Base-by-base conservation (phyloP, 225 moss, liverwort and hornwort species). In the Takakia lepidozioides region DNA sequence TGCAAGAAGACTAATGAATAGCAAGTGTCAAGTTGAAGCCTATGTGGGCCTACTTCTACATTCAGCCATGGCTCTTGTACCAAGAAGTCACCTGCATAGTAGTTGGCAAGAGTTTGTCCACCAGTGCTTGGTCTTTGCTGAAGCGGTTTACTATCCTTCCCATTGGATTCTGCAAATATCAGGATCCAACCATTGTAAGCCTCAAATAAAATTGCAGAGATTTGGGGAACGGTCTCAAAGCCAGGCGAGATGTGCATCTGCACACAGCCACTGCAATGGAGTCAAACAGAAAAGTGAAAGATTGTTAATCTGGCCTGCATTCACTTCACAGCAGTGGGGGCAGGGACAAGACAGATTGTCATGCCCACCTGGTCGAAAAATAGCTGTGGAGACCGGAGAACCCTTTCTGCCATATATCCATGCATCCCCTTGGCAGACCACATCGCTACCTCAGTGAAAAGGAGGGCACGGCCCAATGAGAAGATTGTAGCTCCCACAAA, bases 321-420 rank as follows among this genome's bases (percentile, higher is more conserved):
- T n/a, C n/a, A n/a, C n/a, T n/a, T n/a, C n/a, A n/a, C n/a, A n/a
- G n/a, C n/a, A n/a, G n/a, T n/a, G n/a, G n/a, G n/a, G n/a, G n/a
- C n/a, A n/a, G n/a, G n/a, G n/a, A n/a, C n/a, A n/a, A n/a, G n/a
- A n/a, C n/a, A n/a, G n/a, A n/a, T n/a, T n/a, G n/a, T n/a, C n/a
- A n/a, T n/a, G n/a, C n/a, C n/a, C n/a, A 87, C 88, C 77, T 93
- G 95, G 51, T 98, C 91, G 36, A 98, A 98, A 52, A 98, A 98
- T 19, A 76, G 24, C 43, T 85, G 87, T 35, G 98, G 98, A 7
- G 87, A 87, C 26, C 91, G 82, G 2, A 98, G 69, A 27, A 98
- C 85, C 40, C 71, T 83, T 62, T 81, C 55, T 38, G 83, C 71
- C 98, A 98, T 98, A 19, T 35, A 58, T 3, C 78, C 66, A 63